A percentile compares a stretch with the other conserved stretches of the same genome.
phyloP scores from a whole-genome alignment of 106 monocot species.

The Posidonia australis region DNA sequence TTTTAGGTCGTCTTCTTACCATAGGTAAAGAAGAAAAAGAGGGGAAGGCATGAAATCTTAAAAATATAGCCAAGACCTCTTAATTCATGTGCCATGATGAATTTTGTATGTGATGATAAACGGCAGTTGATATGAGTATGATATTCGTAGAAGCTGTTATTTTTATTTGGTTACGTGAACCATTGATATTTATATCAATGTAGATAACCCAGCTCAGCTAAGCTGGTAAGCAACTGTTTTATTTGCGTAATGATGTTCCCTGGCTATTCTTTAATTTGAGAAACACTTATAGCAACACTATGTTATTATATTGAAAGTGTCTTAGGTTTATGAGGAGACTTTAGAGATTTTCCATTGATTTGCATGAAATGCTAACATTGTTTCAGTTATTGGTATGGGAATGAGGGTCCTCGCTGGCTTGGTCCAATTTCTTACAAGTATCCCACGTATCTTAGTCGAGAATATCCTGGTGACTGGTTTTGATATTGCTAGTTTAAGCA shows the following conservation, averaged over 20 bases:
- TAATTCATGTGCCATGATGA: too few relatives aligned
- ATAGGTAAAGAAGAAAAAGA: too few relatives aligned
- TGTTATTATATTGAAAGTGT: too few relatives aligned
- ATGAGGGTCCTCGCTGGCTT: slow-evolving; percentile 78
- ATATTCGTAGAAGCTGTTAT: too few relatives aligned
- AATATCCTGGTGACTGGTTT: slow-evolving; percentile 95
- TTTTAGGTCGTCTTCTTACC: too few relatives aligned
- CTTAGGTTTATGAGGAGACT: background rate
- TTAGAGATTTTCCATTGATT: background rate
- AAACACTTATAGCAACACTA: background rate
- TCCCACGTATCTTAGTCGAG: slow-evolving; percentile 71
- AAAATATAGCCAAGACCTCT: too few relatives aligned
- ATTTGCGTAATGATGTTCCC: background rate
- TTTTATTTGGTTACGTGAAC: too few relatives aligned
- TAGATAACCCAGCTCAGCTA: background rate
- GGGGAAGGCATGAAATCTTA: too few relatives aligned
- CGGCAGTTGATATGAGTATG: too few relatives aligned
- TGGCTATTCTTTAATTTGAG: background rate
- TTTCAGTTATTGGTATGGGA: slow-evolving; percentile 80
- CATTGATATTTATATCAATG: background rate
- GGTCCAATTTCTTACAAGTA: slow-evolving; percentile 81
- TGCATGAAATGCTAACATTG: background rate
- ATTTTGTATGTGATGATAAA: too few relatives aligned
- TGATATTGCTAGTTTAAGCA: slow-evolving; percentile 77
- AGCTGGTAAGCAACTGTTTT: background rate